These are phyloP conservation scores for Trichosporon sp. DNA, from an alignment of 1,284 basidiomycete species.

Conservation along the genomic window DNA sequence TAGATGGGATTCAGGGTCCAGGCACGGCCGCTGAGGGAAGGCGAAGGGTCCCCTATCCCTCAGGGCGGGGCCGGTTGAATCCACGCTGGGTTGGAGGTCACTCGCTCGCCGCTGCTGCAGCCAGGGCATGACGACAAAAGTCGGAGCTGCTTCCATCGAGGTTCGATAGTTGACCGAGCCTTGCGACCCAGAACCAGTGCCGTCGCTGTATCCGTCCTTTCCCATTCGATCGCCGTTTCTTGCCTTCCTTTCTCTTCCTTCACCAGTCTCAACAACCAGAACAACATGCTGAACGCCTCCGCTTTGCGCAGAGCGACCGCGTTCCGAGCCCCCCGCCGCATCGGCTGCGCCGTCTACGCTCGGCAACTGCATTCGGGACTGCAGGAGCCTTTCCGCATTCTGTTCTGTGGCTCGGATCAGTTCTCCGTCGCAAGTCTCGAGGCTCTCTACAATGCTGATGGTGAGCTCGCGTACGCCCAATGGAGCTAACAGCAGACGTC, in stretches of 20 bases:
- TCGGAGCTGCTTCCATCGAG: conserved; percentile 12
- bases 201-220: background rate
- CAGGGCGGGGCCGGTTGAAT: background rate
- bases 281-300: conserved; percentile 9
- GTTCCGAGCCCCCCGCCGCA: background rate
- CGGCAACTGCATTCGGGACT: conserved; percentile 9
- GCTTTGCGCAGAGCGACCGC: conserved; percentile 8
- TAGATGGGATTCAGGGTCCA: conserved; percentile 8
- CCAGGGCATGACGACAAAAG: background rate
- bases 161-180: conserved; percentile 11
- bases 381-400: conserved; percentile 49
- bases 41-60: background rate
- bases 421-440: conserved; percentile 56
- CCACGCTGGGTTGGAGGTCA: background rate
- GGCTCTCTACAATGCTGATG: conserved; percentile 48
- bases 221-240: background rate
- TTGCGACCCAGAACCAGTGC: background rate
- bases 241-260: background rate
- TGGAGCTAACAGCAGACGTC: conserved; percentile 39
- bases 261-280: background rate
- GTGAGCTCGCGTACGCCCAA: conserved; percentile 31
- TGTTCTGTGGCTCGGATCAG: conserved; percentile 58
- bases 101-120: background rate
- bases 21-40: background rate
- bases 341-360: background rate